Conservation (phyloP, 208 protist species). For the Lotmaria passim region DNA sequence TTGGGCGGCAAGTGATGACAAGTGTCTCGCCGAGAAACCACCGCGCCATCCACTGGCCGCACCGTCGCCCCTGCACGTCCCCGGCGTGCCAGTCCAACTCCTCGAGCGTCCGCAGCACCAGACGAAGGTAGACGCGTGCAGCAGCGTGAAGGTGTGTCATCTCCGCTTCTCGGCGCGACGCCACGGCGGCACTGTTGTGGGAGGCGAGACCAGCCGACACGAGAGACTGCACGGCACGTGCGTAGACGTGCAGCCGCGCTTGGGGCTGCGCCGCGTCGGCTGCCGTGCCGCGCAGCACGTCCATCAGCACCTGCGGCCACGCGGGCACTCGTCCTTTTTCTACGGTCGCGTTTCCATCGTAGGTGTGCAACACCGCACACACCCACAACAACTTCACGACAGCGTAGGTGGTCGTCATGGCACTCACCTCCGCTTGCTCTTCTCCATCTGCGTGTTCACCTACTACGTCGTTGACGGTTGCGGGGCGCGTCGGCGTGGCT, state of each 20-base stretch:
- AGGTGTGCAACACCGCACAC: slow-evolving; percentile 19
- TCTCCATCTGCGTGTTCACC: not conserved
- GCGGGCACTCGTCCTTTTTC: no score
- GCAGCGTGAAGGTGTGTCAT: slow-evolving; percentile 15
- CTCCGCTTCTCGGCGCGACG: slow-evolving; percentile 8
- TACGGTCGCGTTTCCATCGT: not conserved
- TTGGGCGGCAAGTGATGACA: not conserved
- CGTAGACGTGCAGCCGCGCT: slow-evolving; percentile 19
- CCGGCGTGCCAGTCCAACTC: slow-evolving; percentile 35
- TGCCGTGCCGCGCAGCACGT: slow-evolving; percentile 21
- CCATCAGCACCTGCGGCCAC: slow-evolving; percentile 25
- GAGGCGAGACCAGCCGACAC: slow-evolving; percentile 16
- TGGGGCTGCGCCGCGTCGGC: slow-evolving; percentile 16
- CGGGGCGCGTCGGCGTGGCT: not conserved
- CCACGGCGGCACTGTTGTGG: not conserved
- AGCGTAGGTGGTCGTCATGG: slow-evolving; percentile 4
- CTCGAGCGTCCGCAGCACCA: slow-evolving; percentile 18
- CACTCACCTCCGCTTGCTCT: not conserved
- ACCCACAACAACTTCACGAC: slow-evolving; percentile 26
- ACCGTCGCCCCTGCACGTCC: slow-evolving; percentile 16
- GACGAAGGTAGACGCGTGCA: slow-evolving; percentile 18
- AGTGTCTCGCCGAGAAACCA: slow-evolving; percentile 30
- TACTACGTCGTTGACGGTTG: not conserved
- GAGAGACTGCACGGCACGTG: slow-evolving; percentile 19
- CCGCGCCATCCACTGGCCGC: slow-evolving; percentile 20